Conservation (phyloP, 192 early-diverging fungal genomes). For the Entomortierella parvispora region DNA sequence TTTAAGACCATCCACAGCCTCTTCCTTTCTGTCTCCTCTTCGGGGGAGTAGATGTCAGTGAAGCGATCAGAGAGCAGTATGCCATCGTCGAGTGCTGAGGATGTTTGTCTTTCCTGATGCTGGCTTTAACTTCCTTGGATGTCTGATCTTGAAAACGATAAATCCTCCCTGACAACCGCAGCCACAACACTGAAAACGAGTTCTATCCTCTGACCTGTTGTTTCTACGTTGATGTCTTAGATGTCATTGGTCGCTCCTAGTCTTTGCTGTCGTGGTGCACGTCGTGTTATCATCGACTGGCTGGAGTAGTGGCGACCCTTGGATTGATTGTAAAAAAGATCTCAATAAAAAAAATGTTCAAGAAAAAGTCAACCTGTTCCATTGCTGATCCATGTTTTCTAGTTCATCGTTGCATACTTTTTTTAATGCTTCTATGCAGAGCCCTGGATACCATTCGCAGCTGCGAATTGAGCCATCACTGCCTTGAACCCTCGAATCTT, state of each 20-base stretch:
- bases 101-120: conserved; percentile 41
- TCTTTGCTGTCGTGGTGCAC: too few relatives aligned
- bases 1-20: conserved; percentile 35
- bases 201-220: too few relatives aligned
- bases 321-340: conserved; percentile 12
- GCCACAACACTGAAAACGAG: too few relatives aligned
- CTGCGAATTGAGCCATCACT: conserved; percentile 40
- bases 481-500: conserved; percentile 64
- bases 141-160: conserved; percentile 31
- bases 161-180: neutral
- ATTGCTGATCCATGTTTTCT: too few relatives aligned
- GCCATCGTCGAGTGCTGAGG: conserved; percentile 53
- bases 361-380: neutral
- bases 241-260: too few relatives aligned
- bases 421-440: neutral
- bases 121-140: conserved; percentile 54
- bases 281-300: too few relatives aligned
- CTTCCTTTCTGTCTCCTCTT: conserved; percentile 17
- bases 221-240: too few relatives aligned
- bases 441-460: neutral
- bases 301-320: too few relatives aligned
- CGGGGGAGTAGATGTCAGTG: conserved; percentile 20
- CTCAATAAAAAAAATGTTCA: neutral
- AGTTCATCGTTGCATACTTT: neutral
- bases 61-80: conserved; percentile 57